A percentile compares a stretch with the other conserved stretches of the same genome.
Evolutionary conservation across 768 basidiomycete species (phyloP).

Genomic region (Lentinula sp.): DNA sequence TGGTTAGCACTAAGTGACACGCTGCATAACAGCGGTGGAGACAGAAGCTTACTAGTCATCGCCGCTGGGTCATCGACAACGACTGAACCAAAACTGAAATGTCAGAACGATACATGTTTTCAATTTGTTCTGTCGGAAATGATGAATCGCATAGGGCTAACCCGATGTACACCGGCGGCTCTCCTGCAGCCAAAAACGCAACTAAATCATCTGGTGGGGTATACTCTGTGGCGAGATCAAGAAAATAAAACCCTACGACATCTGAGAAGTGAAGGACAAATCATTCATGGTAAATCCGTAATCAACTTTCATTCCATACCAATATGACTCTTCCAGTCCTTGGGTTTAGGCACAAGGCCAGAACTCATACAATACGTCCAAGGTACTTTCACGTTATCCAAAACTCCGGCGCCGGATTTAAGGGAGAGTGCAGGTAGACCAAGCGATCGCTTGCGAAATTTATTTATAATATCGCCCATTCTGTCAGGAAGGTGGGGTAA

Average conservation of each 20-base stretch:
- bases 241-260: slow-evolving; percentile 61
- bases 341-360: slow-evolving; percentile 50
- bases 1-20: neutral
- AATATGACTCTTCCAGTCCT: slow-evolving; percentile 59
- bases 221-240: slow-evolving; percentile 45
- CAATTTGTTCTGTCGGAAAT: neutral
- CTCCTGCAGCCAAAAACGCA: slow-evolving; percentile 41
- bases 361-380: slow-evolving; percentile 63
- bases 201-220: slow-evolving; percentile 40
- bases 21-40: neutral
- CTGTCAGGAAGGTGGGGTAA: slow-evolving; percentile 21
- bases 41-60: slow-evolving; percentile 33
- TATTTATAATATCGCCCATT: slow-evolving; percentile 54
- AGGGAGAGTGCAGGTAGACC: slow-evolving; percentile 41
- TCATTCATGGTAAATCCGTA: neutral
- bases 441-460: slow-evolving; percentile 42
- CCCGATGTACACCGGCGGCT: slow-evolving; percentile 57
- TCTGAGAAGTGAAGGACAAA: slow-evolving; percentile 24
- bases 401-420: slow-evolving; percentile 42
- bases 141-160: slow-evolving; percentile 12
- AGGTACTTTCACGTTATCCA: slow-evolving; percentile 49
- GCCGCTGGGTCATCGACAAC: slow-evolving; percentile 48
- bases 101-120: neutral
- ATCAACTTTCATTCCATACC: slow-evolving; percentile 24
- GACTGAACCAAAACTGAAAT: slow-evolving; percentile 44